Base-by-base conservation (phyloP, 441 rosid genomes). In the Gossypium lobatum region DNA sequence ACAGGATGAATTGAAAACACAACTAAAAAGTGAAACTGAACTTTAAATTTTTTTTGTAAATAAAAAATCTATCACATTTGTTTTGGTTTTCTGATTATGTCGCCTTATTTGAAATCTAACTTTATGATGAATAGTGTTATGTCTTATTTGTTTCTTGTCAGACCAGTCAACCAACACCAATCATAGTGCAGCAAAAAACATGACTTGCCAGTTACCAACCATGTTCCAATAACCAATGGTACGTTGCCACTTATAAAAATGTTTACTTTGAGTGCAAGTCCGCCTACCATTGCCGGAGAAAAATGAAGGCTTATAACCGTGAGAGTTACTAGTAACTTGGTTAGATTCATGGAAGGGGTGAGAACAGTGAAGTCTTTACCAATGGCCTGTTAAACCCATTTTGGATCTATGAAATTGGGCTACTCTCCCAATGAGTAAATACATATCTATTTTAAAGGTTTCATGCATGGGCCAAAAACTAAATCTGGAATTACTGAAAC, bases 71-170 rank as follows among this genome's bases (percentile, higher is more conserved):
- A 6, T 16, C 39, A 48, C 64, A 64, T 25, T 25, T 9, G 77
- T 67, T 28, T 28, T 28, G n/a, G 62, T 0, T 61, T 50, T 20
- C 57, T 1, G 11, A 50, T 3, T 20, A 5, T 34, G 72, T 54
- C 72, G 58, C 11, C 75, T 70, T 70, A 58, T 18, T 46, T 50
- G 62, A 65, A 71, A 78, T 42, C 71, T 18, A 53, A 53, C 57
- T 37, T 21, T 66, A 4, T 52, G 37, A 6, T 31, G 34, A 6
- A 6, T 53, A 67, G 21, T 31, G 2, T 45, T 26, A 13, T 78
- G 50, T 64, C 76, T 55, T 31, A 10, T 52, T 34, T 26, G 64
- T 52, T 0, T 0, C 3, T 46, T 75, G 70, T 58, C 34, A 45
- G 67, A 73, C 42, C 26, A 7, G 23, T 67, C 37, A 25, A 67